Conservation (phyloP, 1,284 basidiomycete genomes). For the Sporisorium exsertum region DNA sequence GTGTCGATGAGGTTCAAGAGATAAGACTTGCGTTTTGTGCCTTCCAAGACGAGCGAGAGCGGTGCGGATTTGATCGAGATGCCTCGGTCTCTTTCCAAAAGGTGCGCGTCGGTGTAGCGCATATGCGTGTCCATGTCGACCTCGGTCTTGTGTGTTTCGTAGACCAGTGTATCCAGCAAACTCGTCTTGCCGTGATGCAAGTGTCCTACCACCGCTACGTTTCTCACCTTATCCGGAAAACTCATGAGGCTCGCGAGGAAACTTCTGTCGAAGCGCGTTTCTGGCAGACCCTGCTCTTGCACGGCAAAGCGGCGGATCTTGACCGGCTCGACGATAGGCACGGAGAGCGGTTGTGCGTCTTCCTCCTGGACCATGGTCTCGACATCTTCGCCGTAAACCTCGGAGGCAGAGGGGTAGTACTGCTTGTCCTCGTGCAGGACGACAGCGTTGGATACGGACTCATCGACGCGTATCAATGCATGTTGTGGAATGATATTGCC, state of each 20-base stretch:
- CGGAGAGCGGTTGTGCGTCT: constrained; percentile 91
- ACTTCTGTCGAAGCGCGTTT: constrained; percentile 72
- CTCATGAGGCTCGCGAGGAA: constrained; percentile 92
- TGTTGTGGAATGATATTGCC: constrained; percentile 53
- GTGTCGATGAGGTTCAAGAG: constrained; percentile 95
- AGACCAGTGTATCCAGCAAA: constrained; percentile 94
- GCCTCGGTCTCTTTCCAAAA: constrained; percentile 85
- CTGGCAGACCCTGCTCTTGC: constrained; percentile 60
- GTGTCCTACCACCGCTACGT: constrained; percentile 76
- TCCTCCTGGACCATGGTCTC: constrained; percentile 98
- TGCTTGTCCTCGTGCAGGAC: constrained; percentile 97
- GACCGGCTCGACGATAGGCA: constrained; percentile 94
- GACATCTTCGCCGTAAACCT: constrained; percentile 92
- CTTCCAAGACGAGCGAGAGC: constrained; percentile 89
- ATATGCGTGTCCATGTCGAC: constrained; percentile 69
- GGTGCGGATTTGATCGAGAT: constrained; percentile 97
- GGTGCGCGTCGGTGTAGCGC: constrained; percentile 95
- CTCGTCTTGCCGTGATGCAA: constrained; percentile 98
- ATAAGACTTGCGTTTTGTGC: constrained; percentile 91
- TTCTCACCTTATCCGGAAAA: constrained; percentile 91
- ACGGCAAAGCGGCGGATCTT: constrained; percentile 92
- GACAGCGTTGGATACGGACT: constrained; percentile 80
- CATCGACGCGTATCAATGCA: constrained; percentile 62
- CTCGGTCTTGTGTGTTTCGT: constrained; percentile 93
- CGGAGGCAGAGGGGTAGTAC: constrained; percentile 92